These are phyloP conservation scores for Aethionema arabicum DNA, from an alignment of 345 rosid species.

Conservation along the genomic window DNA sequence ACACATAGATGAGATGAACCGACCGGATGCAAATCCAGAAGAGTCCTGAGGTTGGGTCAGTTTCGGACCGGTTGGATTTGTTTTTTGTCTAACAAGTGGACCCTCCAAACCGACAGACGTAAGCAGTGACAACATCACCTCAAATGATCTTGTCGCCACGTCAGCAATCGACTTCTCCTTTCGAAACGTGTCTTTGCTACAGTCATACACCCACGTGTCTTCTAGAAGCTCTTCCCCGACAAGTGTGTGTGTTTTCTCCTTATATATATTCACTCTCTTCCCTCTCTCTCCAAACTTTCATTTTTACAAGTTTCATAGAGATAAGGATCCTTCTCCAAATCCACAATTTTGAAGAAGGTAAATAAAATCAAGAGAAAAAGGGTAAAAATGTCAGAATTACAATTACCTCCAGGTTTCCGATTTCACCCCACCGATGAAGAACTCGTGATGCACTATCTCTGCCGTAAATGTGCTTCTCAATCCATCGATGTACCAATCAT, in stretches of 20 bases:
- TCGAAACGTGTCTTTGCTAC: conserved; percentile 38
- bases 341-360: neutral
- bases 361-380: neutral
- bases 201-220: conserved; percentile 62
- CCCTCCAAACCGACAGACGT: conserved; percentile 42
- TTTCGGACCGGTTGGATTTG: conserved; percentile 35
- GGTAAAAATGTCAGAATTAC: conserved; percentile 41
- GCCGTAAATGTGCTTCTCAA: conserved; percentile 78
- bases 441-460: conserved; percentile 87
- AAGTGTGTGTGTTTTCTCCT: conserved; percentile 35
- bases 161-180: conserved; percentile 26
- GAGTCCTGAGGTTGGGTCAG: conserved; percentile 33
- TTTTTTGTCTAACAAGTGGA: conserved; percentile 14
- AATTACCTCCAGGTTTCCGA: conserved; percentile 87
- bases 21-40: conserved; percentile 35
- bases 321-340: neutral
- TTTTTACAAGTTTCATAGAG: neutral
- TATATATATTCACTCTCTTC: conserved; percentile 53
- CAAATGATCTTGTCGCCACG: conserved; percentile 21
- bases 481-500: conserved; percentile 70
- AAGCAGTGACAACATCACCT: conserved; percentile 86
- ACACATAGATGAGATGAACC: conserved; percentile 29
- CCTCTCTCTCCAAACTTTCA: conserved; percentile 55
- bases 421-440: conserved; percentile 97
- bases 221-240: conserved; percentile 49